Evolutionary conservation across 106 monocot species (phyloP).

Genomic region (Acorus gramineus): DNA sequence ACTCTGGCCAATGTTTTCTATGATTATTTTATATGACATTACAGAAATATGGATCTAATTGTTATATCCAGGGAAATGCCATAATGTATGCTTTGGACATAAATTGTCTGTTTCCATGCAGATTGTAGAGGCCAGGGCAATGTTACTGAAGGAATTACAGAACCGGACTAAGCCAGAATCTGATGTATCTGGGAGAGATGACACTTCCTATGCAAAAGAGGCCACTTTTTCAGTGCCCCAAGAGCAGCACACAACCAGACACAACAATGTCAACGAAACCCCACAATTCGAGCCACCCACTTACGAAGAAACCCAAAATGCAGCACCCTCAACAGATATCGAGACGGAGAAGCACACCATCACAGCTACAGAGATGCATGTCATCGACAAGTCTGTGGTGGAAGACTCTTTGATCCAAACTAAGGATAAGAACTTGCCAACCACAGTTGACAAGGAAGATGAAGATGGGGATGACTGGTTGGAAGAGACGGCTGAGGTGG

Average conservation of each 20-base stretch:
- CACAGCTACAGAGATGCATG: neutral
- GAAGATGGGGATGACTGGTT: constrained; percentile 46
- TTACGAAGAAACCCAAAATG: neutral
- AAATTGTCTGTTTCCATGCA: neutral
- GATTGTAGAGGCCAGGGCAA: constrained; percentile 49
- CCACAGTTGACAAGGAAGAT: constrained; percentile 9
- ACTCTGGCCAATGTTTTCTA: too few species aligned
- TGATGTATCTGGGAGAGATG: neutral
- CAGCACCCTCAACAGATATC: neutral
- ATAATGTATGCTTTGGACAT: neutral
- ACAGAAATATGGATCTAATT: too few species aligned
- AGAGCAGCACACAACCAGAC: neutral
- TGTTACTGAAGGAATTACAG: constrained; percentile 29
- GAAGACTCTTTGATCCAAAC: neutral
- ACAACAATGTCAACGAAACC: constrained; percentile 2
- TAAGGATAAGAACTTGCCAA: neutral
- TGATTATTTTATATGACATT: too few species aligned
- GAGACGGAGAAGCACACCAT: constrained; percentile 23
- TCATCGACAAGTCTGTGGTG: constrained; percentile 22
- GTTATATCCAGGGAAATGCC: too few species aligned
- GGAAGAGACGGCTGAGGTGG: constrained; percentile 14
- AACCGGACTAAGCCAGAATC: constrained; percentile 13
- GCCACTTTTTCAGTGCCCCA: neutral
- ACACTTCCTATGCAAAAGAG: neutral
- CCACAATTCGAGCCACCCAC: neutral